Evolutionary conservation across 2,329 filamentous ascomycete genomes (phyloP), one percentile per base, ranked within the genome.

Genomic region (Fusarium lateritium): DNA sequence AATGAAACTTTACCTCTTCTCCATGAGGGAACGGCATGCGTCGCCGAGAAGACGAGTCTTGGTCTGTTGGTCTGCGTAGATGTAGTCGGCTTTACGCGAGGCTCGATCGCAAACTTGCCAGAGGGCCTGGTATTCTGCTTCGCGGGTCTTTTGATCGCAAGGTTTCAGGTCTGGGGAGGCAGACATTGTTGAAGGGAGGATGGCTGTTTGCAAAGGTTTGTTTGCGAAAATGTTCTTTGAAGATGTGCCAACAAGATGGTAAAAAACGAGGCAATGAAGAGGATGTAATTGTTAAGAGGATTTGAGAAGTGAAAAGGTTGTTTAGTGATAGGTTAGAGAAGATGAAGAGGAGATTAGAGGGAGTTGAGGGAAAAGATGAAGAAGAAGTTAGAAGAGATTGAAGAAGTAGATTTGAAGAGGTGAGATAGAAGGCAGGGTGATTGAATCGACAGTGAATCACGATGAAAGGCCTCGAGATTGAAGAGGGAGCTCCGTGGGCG

Each of bases 41-140:
- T 57, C 24, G 5, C 51, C 36, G 8, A 75, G 52, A 28, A 75
- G 45, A 15, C 39, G 19, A 1, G 51, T 36, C n/a, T 68, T 71
- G 5, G 24, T 17, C 4, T 44, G 11, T 1, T 52, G 24, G 21
- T 42, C 43, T 11, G 49, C 57, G 4, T 28, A 19, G 5, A 56
- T 22, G 62, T 73, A 75, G 5, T 57, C 54, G 0, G 31, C 24
- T 24, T 63, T 70, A 33, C 64, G 61, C 7, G 60, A 26, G 38
- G 58, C 38, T 36, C 73, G 73, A 5, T 73, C 65, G 40, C 65
- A 73, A 22, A 55, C 54, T 45, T 73, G 71, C 73, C 73, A 75
- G 39, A 75, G 50, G 10, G 73, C 65, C 10, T 75, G 73, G 19
- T 75, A 75, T 38, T 75, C 73, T 31, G 73, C 73, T 0, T 69